phyloP scores from a whole-genome alignment of 2,329 filamentous ascomycete genomes.

The Beauveria brongniartii region DNA sequence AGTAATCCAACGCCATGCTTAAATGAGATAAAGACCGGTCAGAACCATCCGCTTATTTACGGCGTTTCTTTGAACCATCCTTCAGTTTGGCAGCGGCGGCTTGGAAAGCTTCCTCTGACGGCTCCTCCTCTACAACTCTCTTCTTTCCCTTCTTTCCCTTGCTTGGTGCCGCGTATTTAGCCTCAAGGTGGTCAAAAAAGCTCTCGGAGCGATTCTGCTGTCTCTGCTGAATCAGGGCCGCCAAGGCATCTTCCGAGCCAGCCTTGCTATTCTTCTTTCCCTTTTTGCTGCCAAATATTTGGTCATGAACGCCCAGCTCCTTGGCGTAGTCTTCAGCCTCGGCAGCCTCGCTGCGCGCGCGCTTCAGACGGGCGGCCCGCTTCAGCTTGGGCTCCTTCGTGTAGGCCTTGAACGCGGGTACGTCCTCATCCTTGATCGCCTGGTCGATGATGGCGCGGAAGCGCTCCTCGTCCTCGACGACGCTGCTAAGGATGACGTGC shows the following conservation, averaged over 20 bases:
- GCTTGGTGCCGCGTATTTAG: slow-evolving; percentile 56
- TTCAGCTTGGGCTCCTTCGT: slow-evolving; percentile 63
- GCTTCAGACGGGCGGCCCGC: slow-evolving; percentile 49
- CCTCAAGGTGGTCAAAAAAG: slow-evolving; percentile 68
- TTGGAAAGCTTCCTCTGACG: slow-evolving; percentile 54
- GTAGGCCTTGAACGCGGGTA: slow-evolving; percentile 61
- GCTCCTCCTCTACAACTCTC: slow-evolving; percentile 51
- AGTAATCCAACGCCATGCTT: slow-evolving; percentile 1
- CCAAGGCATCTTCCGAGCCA: slow-evolving; percentile 47
- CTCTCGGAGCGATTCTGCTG: slow-evolving; percentile 53
- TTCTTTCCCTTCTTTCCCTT: slow-evolving; percentile 32
- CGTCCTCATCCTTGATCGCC: slow-evolving; percentile 64
- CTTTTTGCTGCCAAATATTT: slow-evolving; percentile 50
- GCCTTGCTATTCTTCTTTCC: slow-evolving; percentile 31
- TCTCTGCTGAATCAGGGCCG: slow-evolving; percentile 66
- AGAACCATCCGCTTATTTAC: background rate
- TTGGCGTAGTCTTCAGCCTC: slow-evolving; percentile 71
- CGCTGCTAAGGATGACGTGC: slow-evolving; percentile 77
- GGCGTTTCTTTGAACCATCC: slow-evolving; percentile 23
- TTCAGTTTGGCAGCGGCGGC: slow-evolving; percentile 44
- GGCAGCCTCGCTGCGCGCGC: slow-evolving; percentile 56
- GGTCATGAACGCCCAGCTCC: slow-evolving; percentile 65
- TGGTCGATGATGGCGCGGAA: slow-evolving; percentile 75
- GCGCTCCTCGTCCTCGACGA: slow-evolving; percentile 74
- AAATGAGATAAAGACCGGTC: background rate